Base-by-base conservation (phyloP, 129 eudicot species). In the Saposhnikovia divaricata region DNA sequence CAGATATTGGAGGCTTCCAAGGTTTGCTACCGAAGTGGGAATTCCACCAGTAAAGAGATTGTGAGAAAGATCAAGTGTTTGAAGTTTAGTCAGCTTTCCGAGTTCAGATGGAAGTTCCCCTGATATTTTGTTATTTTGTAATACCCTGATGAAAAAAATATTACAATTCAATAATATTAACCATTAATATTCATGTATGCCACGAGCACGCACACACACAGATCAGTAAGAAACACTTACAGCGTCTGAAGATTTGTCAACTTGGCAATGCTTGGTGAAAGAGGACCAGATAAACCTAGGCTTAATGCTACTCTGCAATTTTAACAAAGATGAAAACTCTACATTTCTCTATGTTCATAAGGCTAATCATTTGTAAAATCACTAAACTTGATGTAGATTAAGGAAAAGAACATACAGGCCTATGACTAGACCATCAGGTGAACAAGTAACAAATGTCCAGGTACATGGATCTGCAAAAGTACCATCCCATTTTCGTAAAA, bases 201-300 rank as follows among this genome's bases (percentile, higher is more conserved):
- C 27, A 0, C 40, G 10, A 2, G 3, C 37, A 61, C 37, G 28
- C 19, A 65, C 9, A 28, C 15, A 65, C 39, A 53, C 1, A 2
- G 19, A 18, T n/a, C 23, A 39, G 59, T 74, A 18, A 39, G 38
- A 37, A 81, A 23, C 74, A 91, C 99, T 87, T 80, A 95, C 99
- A 95, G 77, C 53, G 81, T 87, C 71, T 88, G 93, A 46, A 95
- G 93, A 74, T 89, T 92, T 25, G 99, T 95, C 85, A 95, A 88
- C 83, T 95, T 95, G 44, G 93, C 91, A 77, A 95, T 92, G n/a
- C 96, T 90, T 0, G 89, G 91, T 8, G 99, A 95, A 70, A 95
- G 91, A 16, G 47, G 72, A 37, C 99, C 99, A 34, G 93, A 90
- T 78, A 95, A 88, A 83, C 79, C 82, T 80, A 90, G 99, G 88